Evolutionary conservation across 2,329 filamentous ascomycete species (phyloP).

Genomic region (Trichophyton equinum): DNA sequence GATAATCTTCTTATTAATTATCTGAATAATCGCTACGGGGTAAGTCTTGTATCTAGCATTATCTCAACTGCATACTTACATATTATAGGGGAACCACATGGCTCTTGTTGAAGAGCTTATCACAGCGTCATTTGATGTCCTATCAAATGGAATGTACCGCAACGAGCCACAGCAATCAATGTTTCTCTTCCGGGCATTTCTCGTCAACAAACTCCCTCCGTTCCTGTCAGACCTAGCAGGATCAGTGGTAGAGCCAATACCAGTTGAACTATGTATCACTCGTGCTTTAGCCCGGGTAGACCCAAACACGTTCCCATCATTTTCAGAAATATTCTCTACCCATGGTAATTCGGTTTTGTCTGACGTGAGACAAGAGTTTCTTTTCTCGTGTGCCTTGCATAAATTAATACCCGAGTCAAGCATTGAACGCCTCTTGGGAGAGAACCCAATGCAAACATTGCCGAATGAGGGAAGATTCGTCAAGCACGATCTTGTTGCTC

Average conservation of each 20-base stretch:
- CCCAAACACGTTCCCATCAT: conserved; percentile 49
- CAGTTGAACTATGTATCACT: conserved; percentile 52
- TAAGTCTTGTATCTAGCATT: conserved; percentile 26
- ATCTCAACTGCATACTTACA: neutral
- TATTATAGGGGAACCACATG: conserved; percentile 56
- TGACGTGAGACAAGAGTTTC: conserved; percentile 66
- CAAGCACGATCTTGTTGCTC: conserved; percentile 64
- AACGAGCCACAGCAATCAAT: conserved; percentile 48
- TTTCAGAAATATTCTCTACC: conserved; percentile 53
- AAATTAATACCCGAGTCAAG: conserved; percentile 66
- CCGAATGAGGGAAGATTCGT: conserved; percentile 61
- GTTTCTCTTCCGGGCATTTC: conserved; percentile 69
- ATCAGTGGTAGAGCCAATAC: conserved; percentile 47
- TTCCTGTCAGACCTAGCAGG: conserved; percentile 47
- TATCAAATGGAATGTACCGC: conserved; percentile 75
- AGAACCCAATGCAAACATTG: conserved; percentile 67
- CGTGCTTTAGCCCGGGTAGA: conserved; percentile 53
- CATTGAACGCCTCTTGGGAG: conserved; percentile 68
- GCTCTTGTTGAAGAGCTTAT: conserved; percentile 70
- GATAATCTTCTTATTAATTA: conserved; percentile 67
- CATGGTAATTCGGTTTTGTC: conserved; percentile 46
- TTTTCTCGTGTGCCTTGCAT: conserved; percentile 82
- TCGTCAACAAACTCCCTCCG: conserved; percentile 60
- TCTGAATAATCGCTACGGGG: conserved; percentile 72
- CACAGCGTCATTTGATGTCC: conserved; percentile 74